Conservation (phyloP, 495 filamentous ascomycete species). For the Penicillium simplicissimum region DNA sequence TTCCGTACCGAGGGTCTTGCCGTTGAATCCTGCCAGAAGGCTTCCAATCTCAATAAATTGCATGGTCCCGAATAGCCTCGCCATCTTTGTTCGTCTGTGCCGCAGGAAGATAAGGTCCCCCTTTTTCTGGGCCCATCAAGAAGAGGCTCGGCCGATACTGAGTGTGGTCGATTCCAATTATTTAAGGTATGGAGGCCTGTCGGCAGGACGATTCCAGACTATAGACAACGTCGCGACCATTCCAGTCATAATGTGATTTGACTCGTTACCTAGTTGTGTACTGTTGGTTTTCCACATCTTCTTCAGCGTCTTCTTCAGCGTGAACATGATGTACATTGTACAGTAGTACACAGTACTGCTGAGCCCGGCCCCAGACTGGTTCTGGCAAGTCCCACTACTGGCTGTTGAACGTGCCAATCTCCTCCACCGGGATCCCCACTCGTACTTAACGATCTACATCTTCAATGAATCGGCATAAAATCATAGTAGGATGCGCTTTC, state of each 20-base stretch:
- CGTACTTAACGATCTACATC: constrained; percentile 1
- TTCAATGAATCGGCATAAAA: background rate
- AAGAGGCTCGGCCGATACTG: background rate
- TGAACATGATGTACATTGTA: background rate
- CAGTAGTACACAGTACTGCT: background rate
- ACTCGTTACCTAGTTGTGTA: background rate
- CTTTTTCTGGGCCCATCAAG: constrained; percentile 1
- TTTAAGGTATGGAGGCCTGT: background rate
- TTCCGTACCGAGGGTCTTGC: constrained; percentile 9
- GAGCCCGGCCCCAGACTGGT: background rate
- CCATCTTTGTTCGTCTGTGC: constrained; percentile 13
- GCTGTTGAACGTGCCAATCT: constrained; percentile 6
- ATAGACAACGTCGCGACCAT: background rate
- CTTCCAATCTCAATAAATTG: constrained; percentile 13
- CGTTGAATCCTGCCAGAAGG: constrained; percentile 10
- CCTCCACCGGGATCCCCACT: constrained; percentile 6
- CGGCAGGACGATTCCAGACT: background rate
- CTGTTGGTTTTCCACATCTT: background rate
- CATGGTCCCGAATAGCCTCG: constrained; percentile 6
- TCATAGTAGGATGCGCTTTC: too few species aligned
- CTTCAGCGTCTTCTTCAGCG: constrained; percentile 2
- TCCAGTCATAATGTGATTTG: background rate
- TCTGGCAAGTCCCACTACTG: constrained; percentile 5
- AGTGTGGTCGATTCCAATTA: constrained; percentile 6
- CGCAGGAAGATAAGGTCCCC: constrained; percentile 23